Conservation (phyloP, 306 rosid genomes). For the Begonia loranthoides region DNA sequence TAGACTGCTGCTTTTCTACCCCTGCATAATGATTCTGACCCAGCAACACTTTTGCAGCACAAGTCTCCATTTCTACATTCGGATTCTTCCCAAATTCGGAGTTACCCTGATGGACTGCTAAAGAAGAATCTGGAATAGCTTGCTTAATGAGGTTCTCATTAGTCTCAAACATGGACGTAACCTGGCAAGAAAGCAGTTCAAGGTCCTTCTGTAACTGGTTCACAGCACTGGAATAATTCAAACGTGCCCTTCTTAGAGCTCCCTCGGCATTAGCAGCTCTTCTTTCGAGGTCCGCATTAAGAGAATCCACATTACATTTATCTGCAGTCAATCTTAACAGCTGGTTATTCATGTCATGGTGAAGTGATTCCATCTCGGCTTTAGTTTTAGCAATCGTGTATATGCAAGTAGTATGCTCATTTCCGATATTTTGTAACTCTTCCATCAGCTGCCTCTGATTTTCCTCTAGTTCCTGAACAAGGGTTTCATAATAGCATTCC, state of each 20-base stretch:
- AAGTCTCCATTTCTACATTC: conserved; percentile 30
- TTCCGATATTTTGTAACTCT: conserved; percentile 85
- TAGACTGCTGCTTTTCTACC: conserved; percentile 36
- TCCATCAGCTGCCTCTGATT: conserved; percentile 90
- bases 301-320: conserved; percentile 44
- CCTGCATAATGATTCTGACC: conserved; percentile 31
- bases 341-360: conserved; percentile 68
- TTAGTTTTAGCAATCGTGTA: conserved; percentile 81
- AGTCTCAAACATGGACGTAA: conserved; percentile 80
- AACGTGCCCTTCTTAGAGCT: conserved; percentile 85
- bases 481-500: conserved; percentile 99
- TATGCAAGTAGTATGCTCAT: conserved; percentile 77
- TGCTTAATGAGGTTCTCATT: conserved; percentile 81
- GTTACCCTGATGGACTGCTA: conserved; percentile 18
- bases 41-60: conserved; percentile 24
- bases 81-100: conserved; percentile 26
- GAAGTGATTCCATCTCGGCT: conserved; percentile 69
- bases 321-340: conserved; percentile 55
- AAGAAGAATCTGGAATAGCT: conserved; percentile 64
- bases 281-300: conserved; percentile 69
- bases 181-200: conserved; percentile 74
- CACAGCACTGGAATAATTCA: conserved; percentile 94
- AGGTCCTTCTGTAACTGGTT: conserved; percentile 97
- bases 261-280: conserved; percentile 81
- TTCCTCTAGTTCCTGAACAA: conserved; percentile 95